Conservation (phyloP, 768 basidiomycete genomes). For the Leucosporidium scottii region DNA sequence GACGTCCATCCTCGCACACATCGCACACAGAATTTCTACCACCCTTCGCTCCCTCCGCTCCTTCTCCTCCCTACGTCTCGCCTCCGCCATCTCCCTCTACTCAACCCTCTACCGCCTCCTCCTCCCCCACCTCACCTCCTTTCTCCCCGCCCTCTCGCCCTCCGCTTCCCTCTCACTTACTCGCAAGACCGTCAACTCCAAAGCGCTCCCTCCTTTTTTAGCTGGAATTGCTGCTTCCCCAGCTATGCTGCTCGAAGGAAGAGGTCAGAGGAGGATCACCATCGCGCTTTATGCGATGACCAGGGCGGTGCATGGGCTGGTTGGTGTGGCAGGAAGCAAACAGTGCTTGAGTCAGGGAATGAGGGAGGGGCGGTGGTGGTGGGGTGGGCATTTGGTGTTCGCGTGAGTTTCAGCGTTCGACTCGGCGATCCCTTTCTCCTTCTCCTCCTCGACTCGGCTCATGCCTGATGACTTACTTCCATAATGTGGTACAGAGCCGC, state of each 20-base stretch:
- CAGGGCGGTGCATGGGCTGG: background rate
- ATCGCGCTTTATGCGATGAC: background rate
- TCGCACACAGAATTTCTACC: background rate
- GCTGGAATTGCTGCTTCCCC: background rate
- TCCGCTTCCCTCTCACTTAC: background rate
- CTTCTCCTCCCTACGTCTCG: background rate
- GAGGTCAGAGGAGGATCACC: background rate
- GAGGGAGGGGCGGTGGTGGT: constrained; percentile 8
- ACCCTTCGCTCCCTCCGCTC: background rate
- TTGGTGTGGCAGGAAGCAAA: background rate
- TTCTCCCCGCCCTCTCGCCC: background rate
- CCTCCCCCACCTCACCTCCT: background rate
- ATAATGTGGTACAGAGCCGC: background rate
- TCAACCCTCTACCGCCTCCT: background rate
- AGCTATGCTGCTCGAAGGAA: background rate
- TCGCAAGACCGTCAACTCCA: background rate
- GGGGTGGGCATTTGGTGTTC: background rate
- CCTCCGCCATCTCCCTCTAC: background rate
- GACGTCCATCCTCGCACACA: background rate
- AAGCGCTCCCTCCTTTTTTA: background rate
- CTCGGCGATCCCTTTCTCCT: too few relatives aligned
- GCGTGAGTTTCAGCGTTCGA: background rate
- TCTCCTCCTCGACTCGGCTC: too few relatives aligned
- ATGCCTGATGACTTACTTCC: too few relatives aligned
- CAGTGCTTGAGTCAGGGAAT: background rate